Evolutionary conservation across 2,329 filamentous ascomycete species (phyloP), one percentile per base, ranked within the genome.

Genomic region (Calonectria henricotiae): DNA sequence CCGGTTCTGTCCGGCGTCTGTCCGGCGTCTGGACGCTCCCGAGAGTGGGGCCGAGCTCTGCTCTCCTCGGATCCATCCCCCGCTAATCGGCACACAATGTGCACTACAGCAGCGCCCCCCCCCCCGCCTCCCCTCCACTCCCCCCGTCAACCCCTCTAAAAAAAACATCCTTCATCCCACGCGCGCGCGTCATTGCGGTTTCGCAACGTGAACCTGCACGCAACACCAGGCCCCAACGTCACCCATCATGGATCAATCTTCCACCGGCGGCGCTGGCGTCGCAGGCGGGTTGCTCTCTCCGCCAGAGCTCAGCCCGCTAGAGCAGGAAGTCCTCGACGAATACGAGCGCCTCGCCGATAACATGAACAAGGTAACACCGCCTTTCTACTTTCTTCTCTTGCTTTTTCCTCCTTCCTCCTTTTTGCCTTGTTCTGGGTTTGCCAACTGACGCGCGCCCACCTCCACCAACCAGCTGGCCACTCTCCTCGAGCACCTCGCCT

Each of bases 291-390:
- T 84, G 9, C 79, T 85, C 46, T 82, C 84, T 3, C 83, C 84
- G 37, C 86, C 87, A 25, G 90, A 92, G 77, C 86, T 98, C 71
- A 89, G 92, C 0, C 92, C 94, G 5, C 89, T 97, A 8, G 95
- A 99, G 85, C 95, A 98, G 82, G 94, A 98, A 80, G 93, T 99
- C 1, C 87, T 99, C 1, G 95, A 98, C 72, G 96, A 99, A 83
- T 99, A 99, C 80, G 91, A 96, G 75, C 89, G 92, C 15, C 85
- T 99, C 37, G 90, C 96, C 0, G 92, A 93, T 76, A 99, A 98
- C 80, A 92, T 99, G 88, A 97, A 97, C 79, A 93, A 93, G 85
- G 96, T 96, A 39, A 25, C 15, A 54, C 8, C 8, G 30, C 27
- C 11, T 8, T 30, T 32, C 27, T 44, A 20, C 61, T 20, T 55